Base-by-base conservation (phyloP, 2,329 filamentous ascomycete genomes). In the Rhexocercosporidium sp. region DNA sequence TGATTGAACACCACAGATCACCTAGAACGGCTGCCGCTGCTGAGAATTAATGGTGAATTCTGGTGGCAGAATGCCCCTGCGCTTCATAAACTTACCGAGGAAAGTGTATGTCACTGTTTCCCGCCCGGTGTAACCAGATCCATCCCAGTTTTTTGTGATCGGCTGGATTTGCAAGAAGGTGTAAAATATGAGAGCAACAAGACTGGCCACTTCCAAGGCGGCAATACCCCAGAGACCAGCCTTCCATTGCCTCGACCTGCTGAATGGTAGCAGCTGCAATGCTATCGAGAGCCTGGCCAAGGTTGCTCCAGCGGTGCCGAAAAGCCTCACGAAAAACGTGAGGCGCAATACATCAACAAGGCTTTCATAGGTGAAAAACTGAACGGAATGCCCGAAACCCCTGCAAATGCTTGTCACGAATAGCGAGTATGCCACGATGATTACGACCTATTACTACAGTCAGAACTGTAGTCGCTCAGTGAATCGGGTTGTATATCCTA, bases 231-330 rank as follows among this genome's bases (percentile, higher is more conserved):
- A 53, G 27, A 53, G 49, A 18, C 22, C 49, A 27, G 27, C 49
- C 20, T 53, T 53, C 49, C 49, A 53, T 53, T 25, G 22, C 49
- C 27, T 53, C 49, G 49, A 25, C 49, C 49, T 53, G 49, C 49
- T 53, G 49, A 53, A 27, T 31, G 49, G 49, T 8, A 53, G 49
- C 20, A 53, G 49, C 27, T 53, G 49, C 20, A 53, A 27, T 53
- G 49, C 11, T 53, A 53, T 53, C 49, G 49, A 53, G 27, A 53
- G 49, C 49, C 49, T 53, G 27, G 49, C 49, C 49, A 53, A 53
- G 22, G 49, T 53, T 18, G 27, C 49, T 53, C 49, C 49, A 53
- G n/a, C 27, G 49, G 49, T 53, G 49, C 49, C 49, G 49, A 53
- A 53, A 53, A 53, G 20, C 49, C 27, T 53, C 49, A 53, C 49